Conservation (phyloP, 1,139 yeast genomes). For the Hemisphaericaspora lyxosophila region DNA sequence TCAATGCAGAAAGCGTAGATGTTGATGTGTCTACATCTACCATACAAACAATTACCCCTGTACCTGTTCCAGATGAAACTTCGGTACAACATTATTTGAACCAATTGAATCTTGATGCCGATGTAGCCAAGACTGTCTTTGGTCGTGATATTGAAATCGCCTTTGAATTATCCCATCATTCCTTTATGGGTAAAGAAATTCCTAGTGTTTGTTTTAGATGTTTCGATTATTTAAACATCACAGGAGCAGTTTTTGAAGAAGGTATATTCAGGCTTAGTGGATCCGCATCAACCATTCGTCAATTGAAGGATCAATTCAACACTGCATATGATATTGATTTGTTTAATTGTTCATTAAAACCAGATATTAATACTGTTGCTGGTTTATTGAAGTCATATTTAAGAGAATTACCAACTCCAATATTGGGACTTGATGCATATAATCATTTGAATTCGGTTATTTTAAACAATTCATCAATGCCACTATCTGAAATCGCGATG, state of each 20-base stretch:
- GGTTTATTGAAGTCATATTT: slow-evolving; percentile 75
- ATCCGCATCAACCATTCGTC: slow-evolving; percentile 74
- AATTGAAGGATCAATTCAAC: slow-evolving; percentile 69
- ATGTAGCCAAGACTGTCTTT: slow-evolving; percentile 48
- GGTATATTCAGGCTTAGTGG: slow-evolving; percentile 93
- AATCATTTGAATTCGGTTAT: slow-evolving; percentile 23
- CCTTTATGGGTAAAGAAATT: slow-evolving; percentile 45
- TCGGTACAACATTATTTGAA: slow-evolving; percentile 39
- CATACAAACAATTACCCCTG: slow-evolving; percentile 1
- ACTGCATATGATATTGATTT: slow-evolving; percentile 68
- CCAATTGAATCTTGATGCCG: slow-evolving; percentile 40
- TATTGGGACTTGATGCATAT: slow-evolving; percentile 55
- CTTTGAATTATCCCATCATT: slow-evolving; percentile 48
- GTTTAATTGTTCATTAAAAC: slow-evolving; percentile 36
- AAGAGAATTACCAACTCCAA: slow-evolving; percentile 65
- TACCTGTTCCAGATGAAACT: slow-evolving; percentile 11
- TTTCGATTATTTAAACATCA: slow-evolving; percentile 61
- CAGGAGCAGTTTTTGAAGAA: slow-evolving; percentile 79
- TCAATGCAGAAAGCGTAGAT: slow-evolving; percentile 4
- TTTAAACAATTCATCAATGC: slow-evolving; percentile 7
- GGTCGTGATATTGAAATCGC: slow-evolving; percentile 65
- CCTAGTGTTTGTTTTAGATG: slow-evolving; percentile 83
- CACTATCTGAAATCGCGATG: slow-evolving; percentile 28
- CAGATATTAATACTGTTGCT: slow-evolving; percentile 76
- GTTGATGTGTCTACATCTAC: slow-evolving; percentile 1